Conservation (phyloP, 148 eudicot genomes). For the Persicaria maculosa region DNA sequence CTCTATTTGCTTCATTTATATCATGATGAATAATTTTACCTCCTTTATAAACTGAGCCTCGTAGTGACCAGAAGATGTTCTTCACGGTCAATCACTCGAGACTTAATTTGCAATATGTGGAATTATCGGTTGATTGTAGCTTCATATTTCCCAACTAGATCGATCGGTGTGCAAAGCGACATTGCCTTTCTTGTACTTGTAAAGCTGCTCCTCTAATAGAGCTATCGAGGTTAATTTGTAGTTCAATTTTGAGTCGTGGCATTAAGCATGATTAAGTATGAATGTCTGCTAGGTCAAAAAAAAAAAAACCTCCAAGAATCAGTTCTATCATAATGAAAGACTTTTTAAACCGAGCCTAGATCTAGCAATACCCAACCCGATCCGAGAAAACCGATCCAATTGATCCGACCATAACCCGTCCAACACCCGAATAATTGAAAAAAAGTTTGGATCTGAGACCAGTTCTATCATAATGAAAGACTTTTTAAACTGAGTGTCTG, state of each 20-base stretch:
- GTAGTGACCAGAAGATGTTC: constrained; percentile 27
- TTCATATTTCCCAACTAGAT: constrained; percentile 28
- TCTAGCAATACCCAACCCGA: no score
- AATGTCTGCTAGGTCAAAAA: no score
- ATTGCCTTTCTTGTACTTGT: constrained; percentile 32
- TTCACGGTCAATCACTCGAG: constrained; percentile 40
- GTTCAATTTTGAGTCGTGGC: constrained; percentile 43
- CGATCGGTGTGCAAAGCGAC: constrained; percentile 31
- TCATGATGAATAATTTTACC: background rate
- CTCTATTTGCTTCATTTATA: constrained; percentile 29
- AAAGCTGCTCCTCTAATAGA: constrained; percentile 47
- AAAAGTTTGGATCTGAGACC: no score
- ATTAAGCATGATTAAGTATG: constrained; percentile 27
- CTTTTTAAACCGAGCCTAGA: constrained; percentile 23
- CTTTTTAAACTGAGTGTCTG: constrained; percentile 22
- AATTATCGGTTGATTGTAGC: constrained; percentile 32
- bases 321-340: background rate
- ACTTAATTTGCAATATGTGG: constrained; percentile 23
- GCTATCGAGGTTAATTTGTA: constrained; percentile 19
- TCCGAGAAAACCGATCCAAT: no score
- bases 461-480: background rate
- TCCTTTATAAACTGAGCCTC: background rate
- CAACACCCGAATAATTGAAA: no score
- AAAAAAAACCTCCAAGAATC: background rate
- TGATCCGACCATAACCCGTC: no score